Percentiles rank a stretch among this genome's conserved stretches.
Conservation (phyloP, 768 basidiomycete species). For the Ramaria rubella region DNA sequence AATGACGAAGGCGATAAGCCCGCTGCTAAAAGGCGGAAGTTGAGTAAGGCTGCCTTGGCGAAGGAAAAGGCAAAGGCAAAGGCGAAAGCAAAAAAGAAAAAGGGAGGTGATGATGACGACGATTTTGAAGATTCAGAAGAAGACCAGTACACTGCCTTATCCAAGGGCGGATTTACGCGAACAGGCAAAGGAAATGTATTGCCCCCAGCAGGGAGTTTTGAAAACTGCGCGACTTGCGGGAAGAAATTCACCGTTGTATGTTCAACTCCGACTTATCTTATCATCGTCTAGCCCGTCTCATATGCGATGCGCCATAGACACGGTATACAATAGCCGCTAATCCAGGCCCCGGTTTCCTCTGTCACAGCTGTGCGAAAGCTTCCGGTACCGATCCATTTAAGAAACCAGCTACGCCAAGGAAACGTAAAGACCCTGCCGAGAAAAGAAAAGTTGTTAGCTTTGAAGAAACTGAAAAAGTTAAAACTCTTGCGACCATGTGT, state of each 20-base stretch:
- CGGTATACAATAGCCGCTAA: conserved; percentile 77
- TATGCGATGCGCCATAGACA: conserved; percentile 46
- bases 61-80: conserved; percentile 19
- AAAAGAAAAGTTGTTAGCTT: conserved; percentile 62
- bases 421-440: conserved; percentile 57
- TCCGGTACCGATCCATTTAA: conserved; percentile 83
- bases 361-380: conserved; percentile 75
- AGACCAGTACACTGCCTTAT: conserved; percentile 60
- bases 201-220: conserved; percentile 72
- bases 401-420: conserved; percentile 55
- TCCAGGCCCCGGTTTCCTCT: conserved; percentile 71
- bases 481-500: conserved; percentile 70
- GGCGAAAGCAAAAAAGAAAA: conserved; percentile 16
- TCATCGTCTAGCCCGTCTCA: too few relatives aligned
- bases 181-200: conserved; percentile 33
- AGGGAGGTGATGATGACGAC: conserved; percentile 17
- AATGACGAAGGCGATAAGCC: conserved; percentile 31
- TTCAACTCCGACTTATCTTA: conserved; percentile 11
- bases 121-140: conserved; percentile 29
- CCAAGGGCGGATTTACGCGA: conserved; percentile 38
- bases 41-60: conserved; percentile 12
- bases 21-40: conserved; percentile 50
- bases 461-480: conserved; percentile 55
- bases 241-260: conserved; percentile 85
- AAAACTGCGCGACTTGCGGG: conserved; percentile 72